Base-by-base conservation (phyloP, 1,139 yeast genomes). In the Yamadazyma buinensis region DNA sequence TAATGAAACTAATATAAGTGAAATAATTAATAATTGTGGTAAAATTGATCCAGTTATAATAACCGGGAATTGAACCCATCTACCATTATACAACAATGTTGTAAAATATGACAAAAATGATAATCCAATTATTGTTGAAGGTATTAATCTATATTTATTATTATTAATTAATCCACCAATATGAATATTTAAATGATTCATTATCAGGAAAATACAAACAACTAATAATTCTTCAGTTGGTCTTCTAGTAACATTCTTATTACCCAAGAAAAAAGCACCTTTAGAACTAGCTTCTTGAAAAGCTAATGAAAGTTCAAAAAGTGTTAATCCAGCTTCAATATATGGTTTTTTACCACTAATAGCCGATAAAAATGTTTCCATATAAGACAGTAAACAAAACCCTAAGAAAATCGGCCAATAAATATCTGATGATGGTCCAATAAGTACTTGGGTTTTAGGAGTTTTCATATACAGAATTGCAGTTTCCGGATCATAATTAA, bases 231-330 rank as follows among this genome's bases (percentile, higher is more conserved):
- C 81, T 25, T 71, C 71, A 0, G 79, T 65, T 7, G 86, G 81
- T 15, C 67, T 50, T 25, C 57, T 59, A 5, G 41, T 44, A 15
- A 42, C 36, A 15, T 46, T 46, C 9, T 51, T 43, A 34, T 53
- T 48, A 11, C 59, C 57, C 34, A 59, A 49, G 35, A 63, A 54
- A 21, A 59, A 45, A 0, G 58, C 57, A 1, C 57, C 58, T 15
- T 67, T 57, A n/a, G 72, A 62, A 46, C 78, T 78, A 21, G 73
- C 77, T 47, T 82, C 90, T 50, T 83, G 88, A 49, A 81, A 82
- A 10, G 86, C 84, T 20, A 82, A 56, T 1, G 88, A 80, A 49
- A 78, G 82, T 49, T 84, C 94, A 54, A 84, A 82, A 22, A 83
- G 58, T 0, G 92, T 80, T 44, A 83, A 63, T 0, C 88, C 88